Evolutionary conservation across 2,329 filamentous ascomycete species (phyloP), one percentile per base, ranked within the genome.

Genomic region (Chrysoporthe puriensis): DNA sequence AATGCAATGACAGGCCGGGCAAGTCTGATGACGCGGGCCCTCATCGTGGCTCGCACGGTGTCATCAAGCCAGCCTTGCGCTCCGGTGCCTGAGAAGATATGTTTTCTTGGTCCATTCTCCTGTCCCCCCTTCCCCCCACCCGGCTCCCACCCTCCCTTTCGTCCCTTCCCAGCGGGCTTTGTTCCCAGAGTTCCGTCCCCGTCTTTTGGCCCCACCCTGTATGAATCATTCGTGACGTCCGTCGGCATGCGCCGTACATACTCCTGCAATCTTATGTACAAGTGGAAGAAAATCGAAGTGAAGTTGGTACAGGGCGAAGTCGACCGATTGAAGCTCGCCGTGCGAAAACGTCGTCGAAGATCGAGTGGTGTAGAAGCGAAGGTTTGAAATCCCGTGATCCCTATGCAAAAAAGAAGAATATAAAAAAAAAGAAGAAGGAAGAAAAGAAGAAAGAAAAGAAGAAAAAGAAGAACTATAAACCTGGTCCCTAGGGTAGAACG

Each of bases 211-310:
- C 64, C 43, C 34, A 16, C 46, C 26, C 44, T 50, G 63, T 69
- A 52, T 34, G 61, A 66, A 66, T 59, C 63, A 40, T 69, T 63
- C 63, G 32, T 69, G 61, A 65, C 52, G 48, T 69, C 59, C 60
- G 34, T 36, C 50, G 46, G 32, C 54, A 52, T 54, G 63, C 46
- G 57, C 50, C 58, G 60, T 68, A 59, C 52, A 66, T 66, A 59
- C 63, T 65, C 43, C 63, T 36, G 58, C 42, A 44, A 57, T 44
- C 32, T 62, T 66, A 69, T 66, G 36, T 69, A 69, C 63, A 69
- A 62, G 46, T 57, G 64, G 63, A 68, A 40, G 26, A 60, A 52
- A 63, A 14, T 40, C 32, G 63, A 61, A 48, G 21, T 32, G 60
- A 63, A 69, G 34, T 60, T 63, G 67, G 26, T 63, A 60, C 63